Evolutionary conservation across 169 alveolate genomes (phyloP).

Genomic region (Plasmodium malariae): DNA sequence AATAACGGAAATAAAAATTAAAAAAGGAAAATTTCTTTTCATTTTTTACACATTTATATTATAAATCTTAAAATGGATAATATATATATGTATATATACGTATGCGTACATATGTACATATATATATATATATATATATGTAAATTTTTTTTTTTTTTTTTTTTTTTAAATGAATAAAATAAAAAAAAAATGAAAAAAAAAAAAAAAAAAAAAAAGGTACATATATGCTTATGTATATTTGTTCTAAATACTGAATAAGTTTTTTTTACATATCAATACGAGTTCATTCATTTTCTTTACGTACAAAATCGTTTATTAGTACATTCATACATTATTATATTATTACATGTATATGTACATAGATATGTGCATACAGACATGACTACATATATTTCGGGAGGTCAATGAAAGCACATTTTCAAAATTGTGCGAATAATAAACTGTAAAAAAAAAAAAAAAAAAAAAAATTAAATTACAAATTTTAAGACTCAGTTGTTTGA

Average conservation of each 20-base stretch:
- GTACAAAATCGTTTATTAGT: too few relatives aligned
- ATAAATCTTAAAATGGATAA: too few relatives aligned
- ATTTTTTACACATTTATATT: conserved; percentile 14
- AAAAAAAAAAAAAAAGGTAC: too few relatives aligned
- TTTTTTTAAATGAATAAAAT: too few relatives aligned
- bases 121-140: too few relatives aligned
- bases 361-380: not conserved
- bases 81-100: not conserved
- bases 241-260: not conserved
- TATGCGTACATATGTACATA: too few relatives aligned
- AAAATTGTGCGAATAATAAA: not conserved
- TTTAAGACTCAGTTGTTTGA: conserved; percentile 12
- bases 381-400: conserved; percentile 3
- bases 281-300: not conserved
- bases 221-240: too few relatives aligned
- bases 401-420: not conserved
- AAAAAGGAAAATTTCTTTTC: conserved; percentile 4
- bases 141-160: too few relatives aligned
- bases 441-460: conserved; percentile 2
- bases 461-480: not conserved
- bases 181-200: too few relatives aligned
- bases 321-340: not conserved
- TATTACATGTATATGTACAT: not conserved
- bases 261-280: not conserved
- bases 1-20: conserved; percentile 17